Base-by-base conservation (phyloP, 306 rosid genomes). In the Cicer pinnatifidum region DNA sequence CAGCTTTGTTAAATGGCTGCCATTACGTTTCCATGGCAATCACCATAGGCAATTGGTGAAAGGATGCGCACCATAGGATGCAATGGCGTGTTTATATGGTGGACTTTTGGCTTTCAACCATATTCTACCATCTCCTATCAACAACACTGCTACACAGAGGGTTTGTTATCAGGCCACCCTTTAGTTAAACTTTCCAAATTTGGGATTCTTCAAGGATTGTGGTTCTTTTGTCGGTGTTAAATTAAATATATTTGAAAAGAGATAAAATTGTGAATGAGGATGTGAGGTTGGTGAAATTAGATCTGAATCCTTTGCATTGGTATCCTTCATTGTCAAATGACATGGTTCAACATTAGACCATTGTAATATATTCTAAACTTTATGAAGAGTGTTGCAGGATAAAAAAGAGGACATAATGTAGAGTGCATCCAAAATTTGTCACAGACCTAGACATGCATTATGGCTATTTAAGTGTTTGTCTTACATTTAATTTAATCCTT, bases 171-270 rank as follows among this genome's bases (percentile, higher is more conserved):
- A 39, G 6, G 43, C 40, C 50, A 52, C 35, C 56, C 38, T 45
- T 47, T 45, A 65, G 28, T 65, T 66, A 75, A 9, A 53, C 45
- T 52, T 75, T 75, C 38, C 46, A 43, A 67, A 67, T 33, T 76
- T 60, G 39, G 23, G 46, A 52, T 53, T 7, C 15, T 28, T 57
- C 40, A 59, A 47, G 63, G 70, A 46, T 47, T 44, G 15, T 37
- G 11, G 19, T 69, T 58, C 69, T 68, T 46, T 23, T 35, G 35
- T 1, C 9, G 43, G 51, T 53, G 15, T 4, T 63, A 23, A 52
- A 39, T 23, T 23, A 23, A 23, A 2, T 23, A 23, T 23, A 23
- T 19, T 20, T 35, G 46, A 8, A 19, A 16, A 28, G 54, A 40
- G 9, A 52, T 52, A 11, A 13, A 43, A 33, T 20, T 13, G 19